Percentiles rank a stretch among this genome's conserved stretches.
phyloP scores from a whole-genome alignment of 2,329 filamentous ascomycete genomes.

The Parastagonospora nodorum region DNA sequence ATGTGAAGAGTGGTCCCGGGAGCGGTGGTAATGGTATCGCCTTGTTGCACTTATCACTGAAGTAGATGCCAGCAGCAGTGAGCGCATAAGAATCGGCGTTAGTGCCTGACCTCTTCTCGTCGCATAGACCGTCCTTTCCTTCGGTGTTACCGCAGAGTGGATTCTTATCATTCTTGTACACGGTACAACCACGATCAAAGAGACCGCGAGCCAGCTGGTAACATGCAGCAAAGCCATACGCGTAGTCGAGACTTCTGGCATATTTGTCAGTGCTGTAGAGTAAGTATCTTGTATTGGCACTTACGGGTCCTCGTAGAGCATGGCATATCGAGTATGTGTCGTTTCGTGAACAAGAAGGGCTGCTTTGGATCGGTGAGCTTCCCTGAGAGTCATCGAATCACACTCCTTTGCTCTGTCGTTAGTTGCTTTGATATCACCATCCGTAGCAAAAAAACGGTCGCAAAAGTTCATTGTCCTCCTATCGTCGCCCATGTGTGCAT shows the following conservation, averaged over 20 bases:
- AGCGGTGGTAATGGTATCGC: slow-evolving; percentile 3
- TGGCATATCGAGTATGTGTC: slow-evolving; percentile 5
- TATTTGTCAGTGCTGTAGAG: neutral
- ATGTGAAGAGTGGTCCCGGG: neutral
- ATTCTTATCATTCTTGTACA: slow-evolving; percentile 1
- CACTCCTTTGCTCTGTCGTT: slow-evolving; percentile 1
- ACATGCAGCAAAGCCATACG: slow-evolving; percentile 3
- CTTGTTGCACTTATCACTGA: neutral
- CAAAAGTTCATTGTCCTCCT: slow-evolving; percentile 6
- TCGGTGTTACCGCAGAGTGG: slow-evolving; percentile 1
- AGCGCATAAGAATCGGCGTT: slow-evolving; percentile 5
- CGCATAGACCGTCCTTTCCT: slow-evolving; percentile 3
- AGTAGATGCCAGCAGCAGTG: slow-evolving; percentile 5
- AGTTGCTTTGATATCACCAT: neutral
- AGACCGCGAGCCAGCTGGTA: slow-evolving; percentile 1
- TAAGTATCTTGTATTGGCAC: neutral
- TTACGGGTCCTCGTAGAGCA: slow-evolving; percentile 4
- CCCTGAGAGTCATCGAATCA: neutral
- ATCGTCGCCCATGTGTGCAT: slow-evolving; percentile 6
- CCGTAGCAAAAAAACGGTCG: slow-evolving; percentile 1
- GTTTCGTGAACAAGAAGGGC: slow-evolving; percentile 4
- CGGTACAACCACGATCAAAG: slow-evolving; percentile 1
- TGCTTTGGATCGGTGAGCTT: slow-evolving; percentile 3
- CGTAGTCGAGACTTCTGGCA: slow-evolving; percentile 3
- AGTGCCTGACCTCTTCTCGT: neutral